Evolutionary conservation across 805 yeast species (phyloP).

Genomic region (Jamesozyma gamospora): DNA sequence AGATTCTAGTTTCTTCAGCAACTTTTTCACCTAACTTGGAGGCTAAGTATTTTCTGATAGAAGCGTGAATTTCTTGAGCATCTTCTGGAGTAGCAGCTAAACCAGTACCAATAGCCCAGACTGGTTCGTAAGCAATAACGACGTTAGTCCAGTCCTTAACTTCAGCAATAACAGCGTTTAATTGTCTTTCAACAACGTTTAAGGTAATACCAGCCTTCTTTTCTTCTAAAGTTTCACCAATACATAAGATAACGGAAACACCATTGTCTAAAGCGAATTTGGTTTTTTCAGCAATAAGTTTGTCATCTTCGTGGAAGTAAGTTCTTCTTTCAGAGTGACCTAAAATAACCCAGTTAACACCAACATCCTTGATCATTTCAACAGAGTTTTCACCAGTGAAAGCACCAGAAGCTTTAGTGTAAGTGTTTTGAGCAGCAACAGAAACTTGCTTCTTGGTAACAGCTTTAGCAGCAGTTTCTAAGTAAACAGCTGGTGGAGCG

Average conservation of each 20-base stretch:
- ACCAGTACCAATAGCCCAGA: conserved; percentile 99
- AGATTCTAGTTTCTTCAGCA: conserved; percentile 75
- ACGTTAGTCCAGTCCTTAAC: conserved; percentile 83
- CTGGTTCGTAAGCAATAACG: conserved; percentile 98
- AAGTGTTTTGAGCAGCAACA: conserved; percentile 88
- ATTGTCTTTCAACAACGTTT: conserved; percentile 79
- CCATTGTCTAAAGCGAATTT: conserved; percentile 88
- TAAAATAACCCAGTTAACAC: conserved; percentile 87
- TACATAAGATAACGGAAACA: conserved; percentile 85
- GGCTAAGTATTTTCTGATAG: conserved; percentile 75
- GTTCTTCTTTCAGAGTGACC: conserved; percentile 99
- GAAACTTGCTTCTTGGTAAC: conserved; percentile 64
- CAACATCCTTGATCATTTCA: conserved; percentile 77
- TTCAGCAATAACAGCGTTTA: conserved; percentile 74
- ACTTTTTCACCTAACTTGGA: conserved; percentile 66
- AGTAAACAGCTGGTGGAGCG: conserved; percentile 93
- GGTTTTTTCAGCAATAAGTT: conserved; percentile 86
- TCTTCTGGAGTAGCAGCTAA: conserved; percentile 97
- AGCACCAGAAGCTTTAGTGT: conserved; percentile 85
- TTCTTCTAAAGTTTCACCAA: conserved; percentile 95
- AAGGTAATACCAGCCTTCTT: conserved; percentile 83
- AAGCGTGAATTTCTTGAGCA: conserved; percentile 90
- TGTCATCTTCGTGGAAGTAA: conserved; percentile 80
- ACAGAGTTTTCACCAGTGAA: conserved; percentile 96
- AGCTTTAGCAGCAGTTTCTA: conserved; percentile 59